Evolutionary conservation across 306 rosid genomes (phyloP), one percentile per base, ranked within the genome.

Genomic region (Vigna reflexopilosa): DNA sequence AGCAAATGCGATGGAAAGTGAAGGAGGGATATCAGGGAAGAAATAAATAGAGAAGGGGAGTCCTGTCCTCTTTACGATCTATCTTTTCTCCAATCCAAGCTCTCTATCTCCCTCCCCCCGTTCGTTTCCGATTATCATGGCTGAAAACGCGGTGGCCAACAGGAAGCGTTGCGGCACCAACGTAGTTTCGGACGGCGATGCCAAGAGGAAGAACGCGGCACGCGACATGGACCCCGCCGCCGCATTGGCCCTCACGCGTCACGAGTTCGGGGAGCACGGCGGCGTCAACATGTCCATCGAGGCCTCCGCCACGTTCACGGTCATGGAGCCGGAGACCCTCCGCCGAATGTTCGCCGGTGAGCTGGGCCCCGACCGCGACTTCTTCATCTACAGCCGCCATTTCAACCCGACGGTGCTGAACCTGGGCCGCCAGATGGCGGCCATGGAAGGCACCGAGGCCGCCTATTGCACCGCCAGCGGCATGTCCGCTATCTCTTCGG

Each of bases 221-320:
- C 19, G 6, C 7, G 6, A 24, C 0, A 50, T 22, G 2, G 96
- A 90, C 71, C 97, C 97, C 0, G 96, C 92, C 2, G 90, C 90
- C 0, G 85, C 97, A 36, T 50, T 93, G 17, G 96, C 96, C 3
- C 69, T 67, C n/a, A 79, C 83, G 4, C 93, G 96, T 7, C 97
- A 93, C 19, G 97, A 93, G 52, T 93, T 93, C 75, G 97, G 97
- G 1, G 96, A 93, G 81, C 97, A 93, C 40, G 97, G 97, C 0
- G 97, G 97, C 0, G 96, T 93, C 4, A 93, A 93, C 89, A 93
- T 93, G 97, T 93, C 97, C 8, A 90, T 93, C 5, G 97, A 93
- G 73, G 97, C 97, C 8, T 93, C 97, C 1, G 97, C 97, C n/a
- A 93, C 97, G 5, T 93, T 93, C 85, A 93, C 97, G 7, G 97